Evolutionary conservation across 2,329 filamentous ascomycete genomes (phyloP), one percentile per base, ranked within the genome.

Genomic region (Curvularia lunata): DNA sequence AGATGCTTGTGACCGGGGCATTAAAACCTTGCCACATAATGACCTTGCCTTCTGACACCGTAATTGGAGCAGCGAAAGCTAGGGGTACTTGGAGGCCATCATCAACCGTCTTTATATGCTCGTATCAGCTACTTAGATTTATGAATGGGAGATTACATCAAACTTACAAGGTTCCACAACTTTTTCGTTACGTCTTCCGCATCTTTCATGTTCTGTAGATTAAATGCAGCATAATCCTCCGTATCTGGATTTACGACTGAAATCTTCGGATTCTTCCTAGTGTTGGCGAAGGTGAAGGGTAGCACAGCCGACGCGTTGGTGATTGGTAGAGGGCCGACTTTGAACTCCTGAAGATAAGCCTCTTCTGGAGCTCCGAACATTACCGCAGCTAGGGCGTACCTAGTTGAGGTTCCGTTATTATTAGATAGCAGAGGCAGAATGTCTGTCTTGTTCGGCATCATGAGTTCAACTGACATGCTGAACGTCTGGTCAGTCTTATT

Each of bases 341-440:
- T 21, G 28, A 47, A 47, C 43, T 47, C 43, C 12, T 47, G 43
- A 21, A 47, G 27, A 47, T 47, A 47, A 19, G 43, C 43, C 43
- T 32, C n/a, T 21, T 47, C 43, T 23, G 43, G 43, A 47, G 43
- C 43, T 47, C 43, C 43, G 28, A 47, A 47, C 43, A 47, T 47
- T 32, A 47, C 43, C 28, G 43, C 43, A 32, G 28, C 43, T 21
- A 47, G 23, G 27, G 43, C 43, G 27, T 47, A 47, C n/a, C 43
- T 32, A 47, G 43, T 34, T 18, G 28, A 28, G 6, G 28, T 16
- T 2, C n/a, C 43, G 18, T 19, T 47, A 2, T 28, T 47, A 6
- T 32, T 32, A 18, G 43, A 47, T 23, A 47, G 28, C n/a, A 47
- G 18, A 21, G 43, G 27, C 21, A 47, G 43, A 8, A 47, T 13